Evolutionary conservation across 2,329 filamentous ascomycete species (phyloP), one percentile per base, ranked within the genome.

Genomic region (Trichophyton simii): DNA sequence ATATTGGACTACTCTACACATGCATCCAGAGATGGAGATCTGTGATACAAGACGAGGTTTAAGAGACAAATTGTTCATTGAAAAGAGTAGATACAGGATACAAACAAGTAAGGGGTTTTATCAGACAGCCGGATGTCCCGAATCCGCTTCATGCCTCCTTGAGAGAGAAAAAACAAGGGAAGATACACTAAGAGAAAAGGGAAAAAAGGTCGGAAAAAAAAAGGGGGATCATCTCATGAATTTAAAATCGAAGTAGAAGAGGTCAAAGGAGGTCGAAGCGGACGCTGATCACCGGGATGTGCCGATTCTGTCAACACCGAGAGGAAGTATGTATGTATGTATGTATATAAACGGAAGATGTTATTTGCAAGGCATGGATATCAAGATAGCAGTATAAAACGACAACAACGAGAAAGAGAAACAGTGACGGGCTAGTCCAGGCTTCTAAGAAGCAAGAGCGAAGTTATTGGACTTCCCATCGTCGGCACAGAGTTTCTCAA

Each of bases 381-480:
- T 55, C 52, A 55, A 36, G 28, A 28, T 15, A 31, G n/a, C 15
- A 55, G 28, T 13, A 25, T n/a, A 13, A 36, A 34, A 36, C 4
- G 34, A 20, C 8, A 18, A n/a, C 15, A 4, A 58, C 22, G 13
- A 34, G 13, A 34, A 58, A 28, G 13, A 18, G 36, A 36, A 42
- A 31, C 22, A 28, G 34, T 8, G 36, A 58, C 8, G 28, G 57
- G 31, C n/a, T 28, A 25, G 25, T 6, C 34, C 31, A 18, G 52
- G 31, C 31, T 34, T 59, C 59, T 63, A 63, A 48, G 59, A 54
- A 25, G 54, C 25, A 20, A 65, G 50, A 41, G 38, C 22, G 62
- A 66, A 66, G 55, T 59, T 62, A 38, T 63, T 65, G 61, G 57
- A 60, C 9, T 6, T n/a, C 34, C 34, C 22, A 9, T 58, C 46